Evolutionary conservation across 2,329 filamentous ascomycete species (phyloP).

Genomic region (Fusarium burgessii): DNA sequence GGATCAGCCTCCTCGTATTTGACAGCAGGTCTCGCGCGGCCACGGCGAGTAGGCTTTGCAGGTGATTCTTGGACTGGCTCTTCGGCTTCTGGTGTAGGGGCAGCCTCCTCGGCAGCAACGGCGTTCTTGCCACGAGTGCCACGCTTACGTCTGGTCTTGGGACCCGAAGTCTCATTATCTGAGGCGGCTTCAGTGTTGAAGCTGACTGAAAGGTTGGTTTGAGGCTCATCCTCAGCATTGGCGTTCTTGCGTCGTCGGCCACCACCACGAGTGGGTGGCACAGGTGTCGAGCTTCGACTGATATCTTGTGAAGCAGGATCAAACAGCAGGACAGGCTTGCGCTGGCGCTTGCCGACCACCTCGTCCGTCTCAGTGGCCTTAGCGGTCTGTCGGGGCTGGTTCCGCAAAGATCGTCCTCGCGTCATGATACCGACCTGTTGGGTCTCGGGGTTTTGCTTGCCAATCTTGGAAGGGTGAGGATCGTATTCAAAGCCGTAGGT

Average conservation of each 20-base stretch:
- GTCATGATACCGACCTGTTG: constrained; percentile 65
- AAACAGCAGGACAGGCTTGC: constrained; percentile 64
- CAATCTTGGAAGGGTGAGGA: constrained; percentile 67
- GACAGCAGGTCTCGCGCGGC: constrained; percentile 42
- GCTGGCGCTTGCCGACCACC: constrained; percentile 64
- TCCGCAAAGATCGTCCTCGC: constrained; percentile 64
- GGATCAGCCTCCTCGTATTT: constrained; percentile 48
- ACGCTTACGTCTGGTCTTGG: constrained; percentile 50
- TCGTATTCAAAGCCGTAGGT: constrained; percentile 73
- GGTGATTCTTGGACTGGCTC: constrained; percentile 36
- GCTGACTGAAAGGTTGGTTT: constrained; percentile 46
- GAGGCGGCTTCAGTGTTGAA: constrained; percentile 52
- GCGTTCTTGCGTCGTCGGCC: constrained; percentile 51
- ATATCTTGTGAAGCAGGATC: constrained; percentile 63
- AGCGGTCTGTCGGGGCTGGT: constrained; percentile 68
- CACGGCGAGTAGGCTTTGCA: constrained; percentile 44
- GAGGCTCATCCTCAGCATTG: constrained; percentile 47
- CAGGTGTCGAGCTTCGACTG: constrained; percentile 66
- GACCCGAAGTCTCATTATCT: constrained; percentile 46
- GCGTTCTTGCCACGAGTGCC: constrained; percentile 45
- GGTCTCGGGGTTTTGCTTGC: constrained; percentile 68
- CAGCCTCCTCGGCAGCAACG: constrained; percentile 43
- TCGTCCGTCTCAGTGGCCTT: constrained; percentile 68
- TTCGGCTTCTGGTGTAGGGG: constrained; percentile 34
- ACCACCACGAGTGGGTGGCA: constrained; percentile 45